Base-by-base conservation (phyloP, 768 basidiomycete species). In the Boletus coccyginus region DNA sequence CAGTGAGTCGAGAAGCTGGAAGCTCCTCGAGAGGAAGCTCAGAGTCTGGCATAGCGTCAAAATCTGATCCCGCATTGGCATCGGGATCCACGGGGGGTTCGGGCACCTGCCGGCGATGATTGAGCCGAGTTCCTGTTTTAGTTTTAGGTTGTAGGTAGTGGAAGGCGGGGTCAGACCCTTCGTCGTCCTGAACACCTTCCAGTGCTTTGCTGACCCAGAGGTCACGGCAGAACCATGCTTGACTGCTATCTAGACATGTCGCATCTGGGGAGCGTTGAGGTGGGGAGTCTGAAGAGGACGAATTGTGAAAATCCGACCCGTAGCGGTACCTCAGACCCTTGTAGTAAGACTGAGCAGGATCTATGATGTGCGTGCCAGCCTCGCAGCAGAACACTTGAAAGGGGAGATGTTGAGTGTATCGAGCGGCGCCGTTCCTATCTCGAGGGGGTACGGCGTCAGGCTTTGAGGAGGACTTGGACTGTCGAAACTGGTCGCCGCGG, bases 311-410 rank as follows among this genome's bases (percentile, higher is more conserved):
- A 62, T 92, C 84, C 10, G 73, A 75, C 5, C 92, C 94, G 3
- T 92, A 82, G 46, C 94, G 89, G 70, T 99, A 99, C 0, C 67
- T 67, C 62, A 99, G 81, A 42, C 91, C 92, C 41, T 85, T 85
- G 78, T 99, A 99, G 77, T 98, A 99, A 0, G 94, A 91, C 70
- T 98, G 95, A 35, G 81, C 82, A 12, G 97, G 97, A 68, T 99
- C 97, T 60, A 99, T 87, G 67, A 99, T 87, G 70, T 98, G 97
- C 1, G 94, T 95, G 7, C 97, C 97, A 1, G 94, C 89, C 76
- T 99, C 97, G 74, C 97, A 99, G 77, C 97, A 99, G 75, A 97
- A 98, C 10, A 91, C 94, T 70, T 99, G 97, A 79, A 99, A 98
- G 5, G 97, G 97, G 2, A 98, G 83, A 66, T 99, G 95, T 56